phyloP scores from a whole-genome alignment of 2,329 filamentous ascomycete genomes.

The Verticillium albo-atrum region DNA sequence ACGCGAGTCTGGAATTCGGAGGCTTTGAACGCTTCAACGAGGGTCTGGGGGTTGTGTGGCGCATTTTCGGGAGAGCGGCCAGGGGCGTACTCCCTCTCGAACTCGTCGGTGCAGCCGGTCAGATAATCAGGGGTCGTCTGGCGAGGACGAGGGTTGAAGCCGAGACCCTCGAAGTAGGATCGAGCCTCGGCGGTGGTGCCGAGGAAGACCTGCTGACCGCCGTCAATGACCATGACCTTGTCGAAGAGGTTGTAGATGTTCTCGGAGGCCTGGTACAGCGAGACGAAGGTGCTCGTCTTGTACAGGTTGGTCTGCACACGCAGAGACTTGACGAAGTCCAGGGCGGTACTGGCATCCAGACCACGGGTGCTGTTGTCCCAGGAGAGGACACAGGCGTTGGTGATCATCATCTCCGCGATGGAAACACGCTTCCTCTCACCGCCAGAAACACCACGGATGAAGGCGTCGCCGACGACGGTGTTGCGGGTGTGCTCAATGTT shows the following conservation, averaged over 20 bases:
- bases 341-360: constrained; percentile 62
- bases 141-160: constrained; percentile 68
- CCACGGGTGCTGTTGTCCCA: constrained; percentile 75
- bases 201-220: constrained; percentile 71
- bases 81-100: constrained; percentile 70
- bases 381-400: constrained; percentile 64
- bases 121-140: constrained; percentile 81
- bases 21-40: constrained; percentile 65
- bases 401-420: constrained; percentile 80
- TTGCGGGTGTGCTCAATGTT: constrained; percentile 85
- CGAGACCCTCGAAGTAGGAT: constrained; percentile 71
- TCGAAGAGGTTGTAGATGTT: constrained; percentile 77
- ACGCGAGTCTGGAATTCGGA: constrained; percentile 56
- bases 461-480: constrained; percentile 79
- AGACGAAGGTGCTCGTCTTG: constrained; percentile 79
- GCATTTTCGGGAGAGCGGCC: constrained; percentile 63
- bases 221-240: constrained; percentile 78
- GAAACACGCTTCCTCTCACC: constrained; percentile 77
- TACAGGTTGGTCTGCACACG: constrained; percentile 80
- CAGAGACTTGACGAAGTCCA: constrained; percentile 65
- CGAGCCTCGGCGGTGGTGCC: constrained; percentile 65
- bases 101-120: constrained; percentile 79
- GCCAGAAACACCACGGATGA: constrained; percentile 75
- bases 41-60: constrained; percentile 61
- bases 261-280: constrained; percentile 80